These are phyloP conservation scores for Aspergillus carlsbadensis DNA, from an alignment of 495 filamentous ascomycete genomes.

Conservation along the genomic window DNA sequence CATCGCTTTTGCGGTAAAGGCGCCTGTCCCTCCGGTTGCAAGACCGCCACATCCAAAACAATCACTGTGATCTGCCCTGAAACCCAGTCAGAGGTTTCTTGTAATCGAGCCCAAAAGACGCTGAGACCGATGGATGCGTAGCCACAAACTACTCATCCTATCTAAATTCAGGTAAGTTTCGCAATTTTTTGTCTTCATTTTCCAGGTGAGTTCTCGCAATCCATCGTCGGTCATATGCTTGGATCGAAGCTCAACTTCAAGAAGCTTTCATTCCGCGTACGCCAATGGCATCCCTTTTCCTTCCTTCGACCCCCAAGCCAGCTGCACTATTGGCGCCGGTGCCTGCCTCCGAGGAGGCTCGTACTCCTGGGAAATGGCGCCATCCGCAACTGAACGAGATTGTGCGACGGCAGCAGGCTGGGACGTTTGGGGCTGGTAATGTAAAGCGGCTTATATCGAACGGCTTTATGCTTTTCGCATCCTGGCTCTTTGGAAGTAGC, in stretches of 20 bases:
- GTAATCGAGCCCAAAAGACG: neutral
- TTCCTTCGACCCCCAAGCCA: constrained; percentile 63
- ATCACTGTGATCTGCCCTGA: neutral
- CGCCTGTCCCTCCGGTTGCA: constrained; percentile 22
- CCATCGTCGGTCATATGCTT: neutral
- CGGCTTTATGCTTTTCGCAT: constrained; percentile 49
- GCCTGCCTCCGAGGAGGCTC: constrained; percentile 48
- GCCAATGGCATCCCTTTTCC: constrained; percentile 40
- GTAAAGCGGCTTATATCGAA: constrained; percentile 66
- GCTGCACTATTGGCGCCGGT: constrained; percentile 35
- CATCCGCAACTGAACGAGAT: constrained; percentile 83
- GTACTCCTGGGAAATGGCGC: constrained; percentile 77
- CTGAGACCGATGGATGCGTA: neutral
- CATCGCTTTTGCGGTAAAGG: constrained; percentile 20
- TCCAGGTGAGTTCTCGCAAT: constrained; percentile 19
- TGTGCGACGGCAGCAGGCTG: constrained; percentile 66
- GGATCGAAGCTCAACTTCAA: neutral
- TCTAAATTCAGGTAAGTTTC: constrained; percentile 19
- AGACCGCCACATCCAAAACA: constrained; percentile 20
- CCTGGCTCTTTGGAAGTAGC: constrained; percentile 38
- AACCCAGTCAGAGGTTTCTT: neutral
- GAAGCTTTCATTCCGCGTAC: constrained; percentile 1
- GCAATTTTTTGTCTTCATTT: constrained; percentile 1
- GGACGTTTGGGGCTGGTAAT: constrained; percentile 70
- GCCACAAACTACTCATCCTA: neutral